Conservation (phyloP, 192 early-diverging fungal genomes). For the Phycomyces blakesleeanus region DNA sequence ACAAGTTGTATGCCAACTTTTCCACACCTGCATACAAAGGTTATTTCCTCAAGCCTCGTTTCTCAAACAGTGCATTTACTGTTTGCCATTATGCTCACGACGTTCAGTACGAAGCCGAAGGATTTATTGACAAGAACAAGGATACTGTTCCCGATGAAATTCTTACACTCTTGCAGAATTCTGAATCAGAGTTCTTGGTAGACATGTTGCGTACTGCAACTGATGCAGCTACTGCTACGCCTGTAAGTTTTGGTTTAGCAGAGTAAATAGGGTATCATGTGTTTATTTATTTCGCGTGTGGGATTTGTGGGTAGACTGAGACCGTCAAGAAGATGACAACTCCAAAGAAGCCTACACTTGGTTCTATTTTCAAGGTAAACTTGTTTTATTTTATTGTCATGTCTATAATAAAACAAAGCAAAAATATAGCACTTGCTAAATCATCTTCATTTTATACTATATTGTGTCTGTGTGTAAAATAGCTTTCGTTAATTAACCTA, state of each 20-base stretch:
- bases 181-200: conserved; percentile 75
- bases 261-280: too few relatives aligned
- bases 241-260: conserved; percentile 19
- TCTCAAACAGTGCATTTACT: conserved; percentile 81
- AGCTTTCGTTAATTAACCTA: conserved; percentile 79
- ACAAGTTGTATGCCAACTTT: conserved; percentile 88
- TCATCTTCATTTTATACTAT: too few relatives aligned
- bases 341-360: conserved; percentile 14
- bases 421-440: too few relatives aligned
- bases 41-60: conserved; percentile 91
- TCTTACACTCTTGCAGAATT: conserved; percentile 71
- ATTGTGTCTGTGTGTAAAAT: too few relatives aligned
- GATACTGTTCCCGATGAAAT: conserved; percentile 96
- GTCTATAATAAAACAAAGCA: not conserved
- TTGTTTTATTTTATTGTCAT: not conserved
- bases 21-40: conserved; percentile 56
- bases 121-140: conserved; percentile 99
- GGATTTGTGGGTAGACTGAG: conserved; percentile 1
- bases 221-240: conserved; percentile 37
- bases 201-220: conserved; percentile 68
- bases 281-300: not conserved
- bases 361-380: conserved; percentile 16
- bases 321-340: not conserved
- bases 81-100: conserved; percentile 94
- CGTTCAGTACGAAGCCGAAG: conserved; percentile 92